Base-by-base conservation (phyloP, 2,329 filamentous ascomycete genomes). In the Xylaria sp. region DNA sequence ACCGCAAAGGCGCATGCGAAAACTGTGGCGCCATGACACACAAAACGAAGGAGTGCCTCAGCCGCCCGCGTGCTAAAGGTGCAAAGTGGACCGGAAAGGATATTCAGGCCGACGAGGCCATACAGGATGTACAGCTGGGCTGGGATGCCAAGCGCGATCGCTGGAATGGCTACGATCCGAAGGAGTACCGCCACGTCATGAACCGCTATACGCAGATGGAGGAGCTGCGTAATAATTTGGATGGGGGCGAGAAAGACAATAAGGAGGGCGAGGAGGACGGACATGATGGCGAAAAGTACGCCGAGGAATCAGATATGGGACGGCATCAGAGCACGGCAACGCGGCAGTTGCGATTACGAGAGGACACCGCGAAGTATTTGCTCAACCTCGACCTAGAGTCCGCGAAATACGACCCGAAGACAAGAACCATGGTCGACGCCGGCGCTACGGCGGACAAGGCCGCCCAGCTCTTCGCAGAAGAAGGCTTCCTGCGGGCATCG, bases 21-120 rank as follows among this genome's bases (percentile, higher is more conserved):
- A 99, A 99, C 79, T 99, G 95, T 80, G 95, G 95, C 71, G 90
- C 93, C 60, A 96, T 98, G 91, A 93, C 91, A 67, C 95, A 99
- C 79, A 96, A 96, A 79, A 90, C 88, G 54, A 97, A 96, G 74
- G 94, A 98, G 73, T 99, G 95, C 74, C 79, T 99, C 52, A 92
- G 90, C 72, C 86, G 95, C 55, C 95, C 93, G 29, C 87, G 95
- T 61, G 96, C 96, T 53, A 88, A 90, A 58, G 94, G 95, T 65
- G 95, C 95, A 10, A 93, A 90, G 74, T 97, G 90, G 87, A 96
- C 93, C 0, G 95, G 95, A 21, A 90, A 87, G 72, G 90, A 98
- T 73, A 99, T 99, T 56, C 90, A 97, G 74, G 92, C 94, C 29
- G 96, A 99, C 74, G 93, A 97, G 73, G 80, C 90, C 9, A 81